Conservation (phyloP, 495 filamentous ascomycete species). For the Neurospora sp. region DNA sequence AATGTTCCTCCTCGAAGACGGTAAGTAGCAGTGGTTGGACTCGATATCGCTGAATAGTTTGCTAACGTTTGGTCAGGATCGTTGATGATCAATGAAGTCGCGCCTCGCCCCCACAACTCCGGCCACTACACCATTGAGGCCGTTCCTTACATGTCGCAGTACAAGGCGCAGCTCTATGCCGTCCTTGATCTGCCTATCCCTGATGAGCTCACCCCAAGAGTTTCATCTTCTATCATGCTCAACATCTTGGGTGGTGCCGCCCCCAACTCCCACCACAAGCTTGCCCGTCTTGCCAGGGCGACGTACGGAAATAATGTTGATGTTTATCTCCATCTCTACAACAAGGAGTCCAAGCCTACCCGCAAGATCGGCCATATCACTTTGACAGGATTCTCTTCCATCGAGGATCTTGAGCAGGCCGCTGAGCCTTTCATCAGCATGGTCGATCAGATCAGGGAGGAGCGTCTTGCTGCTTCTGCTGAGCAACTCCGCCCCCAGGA, state of each 20-base stretch:
- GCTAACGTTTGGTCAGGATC: slow-evolving; percentile 24
- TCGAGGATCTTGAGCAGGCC: slow-evolving; percentile 61
- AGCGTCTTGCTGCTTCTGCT: slow-evolving; percentile 31
- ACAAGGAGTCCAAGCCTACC: slow-evolving; percentile 75
- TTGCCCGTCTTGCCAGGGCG: slow-evolving; percentile 54
- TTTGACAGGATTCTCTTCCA: slow-evolving; percentile 50
- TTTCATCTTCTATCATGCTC: slow-evolving; percentile 73
- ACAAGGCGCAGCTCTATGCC: slow-evolving; percentile 77
- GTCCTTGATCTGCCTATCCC: slow-evolving; percentile 72
- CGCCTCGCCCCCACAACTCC: slow-evolving; percentile 92
- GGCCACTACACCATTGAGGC: slow-evolving; percentile 97
- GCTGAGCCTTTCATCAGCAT: slow-evolving; percentile 56
- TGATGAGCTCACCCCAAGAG: slow-evolving; percentile 48
- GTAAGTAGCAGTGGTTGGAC: slow-evolving; percentile 26
- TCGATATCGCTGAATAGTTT: not conserved
- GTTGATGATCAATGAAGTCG: slow-evolving; percentile 83
- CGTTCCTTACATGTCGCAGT: slow-evolving; percentile 76
- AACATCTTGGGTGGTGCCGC: slow-evolving; percentile 82
- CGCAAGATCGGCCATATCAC: slow-evolving; percentile 96
- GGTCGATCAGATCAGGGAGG: slow-evolving; percentile 54
- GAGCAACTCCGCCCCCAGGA: slow-evolving; percentile 18
- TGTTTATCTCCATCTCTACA: slow-evolving; percentile 72
- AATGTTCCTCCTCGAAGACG: slow-evolving; percentile 83
- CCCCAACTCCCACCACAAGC: slow-evolving; percentile 55
- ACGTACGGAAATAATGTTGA: slow-evolving; percentile 41